Base-by-base conservation (phyloP, 352 stramenopile species). In the Pythium scleroteichum region DNA sequence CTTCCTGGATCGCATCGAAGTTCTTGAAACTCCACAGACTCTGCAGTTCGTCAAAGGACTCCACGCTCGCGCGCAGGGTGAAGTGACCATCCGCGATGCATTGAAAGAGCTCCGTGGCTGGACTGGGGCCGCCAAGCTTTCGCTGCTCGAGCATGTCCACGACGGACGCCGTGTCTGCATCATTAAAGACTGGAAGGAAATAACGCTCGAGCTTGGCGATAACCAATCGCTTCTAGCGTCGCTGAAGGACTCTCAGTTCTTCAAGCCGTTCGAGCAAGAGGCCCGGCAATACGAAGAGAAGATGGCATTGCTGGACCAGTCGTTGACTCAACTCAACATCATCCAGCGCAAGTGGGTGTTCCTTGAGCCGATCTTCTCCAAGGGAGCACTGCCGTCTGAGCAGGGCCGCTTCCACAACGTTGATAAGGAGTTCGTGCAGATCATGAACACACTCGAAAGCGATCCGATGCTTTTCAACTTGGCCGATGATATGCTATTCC, bases 341-440 rank as follows among this genome's bases (percentile, higher is more conserved):
- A 96, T 98, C 39, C 96, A 99, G 72, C 83, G 96, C 44, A 98
- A 97, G 67, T 99, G 96, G 96, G 83, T 99, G 27, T 98, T 98
- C 62, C 81, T 99, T 14, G 96, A 98, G 53, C 95, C 95, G 2
- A 98, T 99, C 57, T 99, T 99, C 68, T 87, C 79, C 3, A 95
- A 96, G 58, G 92, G 94, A n/a, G 88, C 92, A 2, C 75, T 99
- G 16, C 95, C 96, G 0, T 85, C 79, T 0, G 96, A 99, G 64
- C 82, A 96, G 44, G 82, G 68, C 22, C 80, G 91, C 7, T 99
- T 99, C 64, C 77, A 85, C 48, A 77, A 88, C 10, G 90, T 98
- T 10, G 94, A 99, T 64, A 92, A 98, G 14, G 83, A 97, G 39
- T 99, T 98, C 57, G 88, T 85, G 0, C 81, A 95, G 40, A 98